Percentiles rank a stretch among this genome's conserved stretches.
phyloP scores from a whole-genome alignment of 257 asterid species.

The Solanum piurae region DNA sequence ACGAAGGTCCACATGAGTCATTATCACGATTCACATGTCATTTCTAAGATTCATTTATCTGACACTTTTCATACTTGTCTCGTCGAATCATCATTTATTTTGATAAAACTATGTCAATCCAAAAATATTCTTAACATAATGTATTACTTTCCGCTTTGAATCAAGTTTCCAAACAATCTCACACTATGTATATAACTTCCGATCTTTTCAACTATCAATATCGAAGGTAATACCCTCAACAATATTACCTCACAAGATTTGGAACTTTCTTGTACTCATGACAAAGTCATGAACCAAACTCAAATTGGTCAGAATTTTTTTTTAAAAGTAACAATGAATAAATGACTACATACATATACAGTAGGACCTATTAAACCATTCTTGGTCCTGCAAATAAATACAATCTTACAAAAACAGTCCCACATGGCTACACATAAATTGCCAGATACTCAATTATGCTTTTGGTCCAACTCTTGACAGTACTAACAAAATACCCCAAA shows the following conservation, averaged over 20 bases:
- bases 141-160: neutral
- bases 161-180: neutral
- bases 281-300: neutral
- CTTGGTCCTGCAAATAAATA: neutral
- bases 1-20: neutral
- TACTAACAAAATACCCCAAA: neutral
- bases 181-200: neutral
- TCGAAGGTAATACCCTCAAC: neutral
- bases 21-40: neutral
- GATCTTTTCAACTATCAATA: neutral
- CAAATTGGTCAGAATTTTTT: neutral
- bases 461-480: neutral
- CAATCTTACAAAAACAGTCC: neutral
- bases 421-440: neutral
- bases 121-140: neutral
- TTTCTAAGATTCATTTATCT: neutral
- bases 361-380: neutral
- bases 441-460: neutral
- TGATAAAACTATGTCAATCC: neutral
- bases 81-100: neutral
- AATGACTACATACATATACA: neutral
- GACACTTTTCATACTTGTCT: neutral
- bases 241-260: neutral
- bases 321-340: neutral
- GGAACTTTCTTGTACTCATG: neutral